Evolutionary conservation across 2,329 filamentous ascomycete species (phyloP).

Genomic region (Colletotrichum higginsianum): DNA sequence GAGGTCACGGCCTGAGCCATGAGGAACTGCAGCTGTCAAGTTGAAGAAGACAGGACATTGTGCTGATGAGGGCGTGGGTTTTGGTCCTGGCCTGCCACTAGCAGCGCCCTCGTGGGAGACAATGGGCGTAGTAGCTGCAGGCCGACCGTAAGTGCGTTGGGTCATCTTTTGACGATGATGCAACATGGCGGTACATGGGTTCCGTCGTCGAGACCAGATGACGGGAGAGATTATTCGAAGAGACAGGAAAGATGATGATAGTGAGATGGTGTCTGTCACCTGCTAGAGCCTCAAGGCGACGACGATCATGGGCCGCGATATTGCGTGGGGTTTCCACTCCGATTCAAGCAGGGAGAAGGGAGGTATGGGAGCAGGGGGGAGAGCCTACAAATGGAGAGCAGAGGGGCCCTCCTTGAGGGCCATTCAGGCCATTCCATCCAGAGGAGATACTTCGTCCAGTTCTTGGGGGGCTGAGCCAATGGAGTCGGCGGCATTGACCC

Average conservation of each 20-base stretch:
- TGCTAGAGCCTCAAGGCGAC: neutral
- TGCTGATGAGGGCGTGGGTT: neutral
- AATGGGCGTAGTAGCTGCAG: neutral
- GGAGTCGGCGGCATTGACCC: neutral
- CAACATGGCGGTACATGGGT: too few species aligned
- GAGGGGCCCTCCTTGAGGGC: constrained; percentile 18
- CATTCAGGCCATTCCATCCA: constrained; percentile 38
- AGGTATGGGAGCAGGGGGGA: constrained; percentile 36
- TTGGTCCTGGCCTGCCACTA: constrained; percentile 1
- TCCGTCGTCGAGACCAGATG: neutral
- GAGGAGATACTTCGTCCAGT: constrained; percentile 31
- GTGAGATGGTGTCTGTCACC: constrained; percentile 8
- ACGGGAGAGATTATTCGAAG: neutral
- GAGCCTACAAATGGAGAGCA: neutral
- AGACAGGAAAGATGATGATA: neutral
- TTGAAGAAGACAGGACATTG: constrained; percentile 34
- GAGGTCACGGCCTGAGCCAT: constrained; percentile 19
- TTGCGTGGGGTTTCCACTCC: constrained; percentile 4
- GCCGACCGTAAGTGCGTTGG: neutral
- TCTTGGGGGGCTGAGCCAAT: constrained; percentile 17
- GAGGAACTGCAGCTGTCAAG: constrained; percentile 33
- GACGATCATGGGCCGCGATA: constrained; percentile 18
- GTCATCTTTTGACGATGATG: neutral
- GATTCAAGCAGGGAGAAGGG: constrained; percentile 27
- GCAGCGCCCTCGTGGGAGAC: constrained; percentile 1